Evolutionary conservation across 768 basidiomycete species (phyloP).

Genomic region (Agaricus blazei): DNA sequence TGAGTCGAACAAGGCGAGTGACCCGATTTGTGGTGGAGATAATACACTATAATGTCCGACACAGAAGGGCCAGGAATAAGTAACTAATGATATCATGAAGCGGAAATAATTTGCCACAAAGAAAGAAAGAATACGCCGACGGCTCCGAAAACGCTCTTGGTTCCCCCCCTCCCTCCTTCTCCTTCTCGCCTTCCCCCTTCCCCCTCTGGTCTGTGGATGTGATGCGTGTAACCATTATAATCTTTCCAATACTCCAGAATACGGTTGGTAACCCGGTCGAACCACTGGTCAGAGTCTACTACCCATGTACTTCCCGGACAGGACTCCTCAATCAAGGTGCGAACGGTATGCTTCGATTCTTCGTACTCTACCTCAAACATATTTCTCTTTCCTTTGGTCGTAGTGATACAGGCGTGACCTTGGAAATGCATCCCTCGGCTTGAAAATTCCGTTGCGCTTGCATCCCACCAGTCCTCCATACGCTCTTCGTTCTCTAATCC

Average conservation of each 20-base stretch:
- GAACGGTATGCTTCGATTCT: slow-evolving; percentile 9
- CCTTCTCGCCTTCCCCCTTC: too few relatives aligned
- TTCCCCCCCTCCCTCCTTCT: too few relatives aligned
- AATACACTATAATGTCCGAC: too few relatives aligned
- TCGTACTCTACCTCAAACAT: slow-evolving; percentile 16
- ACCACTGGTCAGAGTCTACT: not conserved
- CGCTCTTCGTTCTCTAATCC: slow-evolving; percentile 8
- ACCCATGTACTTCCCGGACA: not conserved
- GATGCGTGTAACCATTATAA: not conserved
- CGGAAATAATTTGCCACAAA: too few relatives aligned
- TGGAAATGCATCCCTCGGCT: slow-evolving; percentile 2
- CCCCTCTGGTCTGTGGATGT: too few relatives aligned
- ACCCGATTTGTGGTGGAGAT: too few relatives aligned
- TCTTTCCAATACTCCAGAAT: slow-evolving; percentile 5
- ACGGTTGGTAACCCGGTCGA: not conserved
- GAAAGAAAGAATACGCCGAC: too few relatives aligned
- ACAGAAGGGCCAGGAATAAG: too few relatives aligned
- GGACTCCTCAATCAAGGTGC: not conserved
- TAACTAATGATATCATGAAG: too few relatives aligned
- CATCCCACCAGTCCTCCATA: slow-evolving; percentile 13
- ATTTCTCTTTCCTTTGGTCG: slow-evolving; percentile 22
- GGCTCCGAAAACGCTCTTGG: too few relatives aligned
- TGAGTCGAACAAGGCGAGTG: too few relatives aligned
- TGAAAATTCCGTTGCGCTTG: slow-evolving; percentile 9
- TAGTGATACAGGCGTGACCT: slow-evolving; percentile 13